These are phyloP conservation scores for Coniferiporia weirii DNA, from an alignment of 1,284 basidiomycete genomes.

Conservation along the genomic window DNA sequence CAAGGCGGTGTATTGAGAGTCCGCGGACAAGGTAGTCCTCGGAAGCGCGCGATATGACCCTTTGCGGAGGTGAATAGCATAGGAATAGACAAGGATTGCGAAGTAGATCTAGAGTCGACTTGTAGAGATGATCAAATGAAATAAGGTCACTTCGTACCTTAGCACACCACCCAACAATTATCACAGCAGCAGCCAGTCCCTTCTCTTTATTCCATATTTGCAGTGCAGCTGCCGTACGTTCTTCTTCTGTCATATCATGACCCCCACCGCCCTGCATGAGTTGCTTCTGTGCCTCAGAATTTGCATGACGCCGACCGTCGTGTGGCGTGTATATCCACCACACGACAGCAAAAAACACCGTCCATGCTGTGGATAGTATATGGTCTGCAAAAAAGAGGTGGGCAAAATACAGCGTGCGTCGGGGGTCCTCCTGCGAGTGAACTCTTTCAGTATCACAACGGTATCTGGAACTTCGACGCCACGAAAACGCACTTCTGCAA, in stretches of 20 bases:
- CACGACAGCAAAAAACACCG: constrained; percentile 79
- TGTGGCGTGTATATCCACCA: constrained; percentile 94
- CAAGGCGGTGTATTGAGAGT: constrained; percentile 26
- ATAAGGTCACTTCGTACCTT: constrained; percentile 58
- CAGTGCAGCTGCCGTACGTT: constrained; percentile 68
- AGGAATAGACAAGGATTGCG: constrained; percentile 87
- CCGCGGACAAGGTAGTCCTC: constrained; percentile 31
- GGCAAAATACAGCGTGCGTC: constrained; percentile 82
- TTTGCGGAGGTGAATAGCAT: constrained; percentile 87
- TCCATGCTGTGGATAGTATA: constrained; percentile 88
- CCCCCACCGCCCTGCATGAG: constrained; percentile 59
- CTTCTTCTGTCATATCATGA: constrained; percentile 52
- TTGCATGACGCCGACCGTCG: constrained; percentile 74
- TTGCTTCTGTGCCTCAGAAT: constrained; percentile 82
- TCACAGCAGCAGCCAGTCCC: constrained; percentile 70
- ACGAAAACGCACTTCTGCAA: constrained; percentile 63
- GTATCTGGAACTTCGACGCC: constrained; percentile 9
- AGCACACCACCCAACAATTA: constrained; percentile 79
- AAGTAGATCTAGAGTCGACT: constrained; percentile 77
- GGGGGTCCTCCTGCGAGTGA: constrained; percentile 71
- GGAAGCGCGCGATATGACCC: constrained; percentile 87
- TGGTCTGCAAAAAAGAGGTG: constrained; percentile 94
- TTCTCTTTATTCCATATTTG: constrained; percentile 90
- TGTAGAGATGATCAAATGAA: neutral
- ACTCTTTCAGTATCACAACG: constrained; percentile 30